Percentiles rank a stretch among this genome's conserved stretches.
Evolutionary conservation across 2,329 filamentous ascomycete species (phyloP).

Genomic region (Penicillium paneum): DNA sequence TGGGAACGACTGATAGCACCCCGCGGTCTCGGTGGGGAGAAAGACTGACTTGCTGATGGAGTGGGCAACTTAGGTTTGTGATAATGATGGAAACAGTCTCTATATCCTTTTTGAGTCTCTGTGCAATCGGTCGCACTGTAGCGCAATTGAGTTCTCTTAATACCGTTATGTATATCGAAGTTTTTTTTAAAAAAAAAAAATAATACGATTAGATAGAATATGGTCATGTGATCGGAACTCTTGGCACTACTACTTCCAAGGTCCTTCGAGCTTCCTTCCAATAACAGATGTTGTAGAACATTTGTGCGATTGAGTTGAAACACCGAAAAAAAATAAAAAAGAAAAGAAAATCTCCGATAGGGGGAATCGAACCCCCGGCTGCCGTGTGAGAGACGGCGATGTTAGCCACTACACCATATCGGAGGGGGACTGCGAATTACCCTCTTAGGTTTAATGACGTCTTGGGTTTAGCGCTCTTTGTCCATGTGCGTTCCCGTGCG

Average conservation of each 20-base stretch:
- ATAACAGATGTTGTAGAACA: no score
- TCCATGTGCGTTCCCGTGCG: no score
- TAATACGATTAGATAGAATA: conserved; percentile 14
- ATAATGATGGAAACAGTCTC: neutral
- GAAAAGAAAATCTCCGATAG: conserved; percentile 19
- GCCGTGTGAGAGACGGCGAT: conserved; percentile 32
- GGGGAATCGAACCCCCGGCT: conserved; percentile 32
- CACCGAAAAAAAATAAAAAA: neutral
- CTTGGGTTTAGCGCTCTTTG: no score
- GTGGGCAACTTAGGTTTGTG: neutral
- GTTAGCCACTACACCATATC: conserved; percentile 33
- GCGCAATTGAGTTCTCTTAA: neutral
- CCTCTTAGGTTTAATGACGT: no score
- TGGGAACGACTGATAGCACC: conserved; percentile 6
- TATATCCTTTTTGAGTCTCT: neutral
- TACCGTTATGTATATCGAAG: neutral
- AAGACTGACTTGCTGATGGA: neutral
- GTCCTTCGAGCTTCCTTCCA: neutral
- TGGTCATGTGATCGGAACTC: conserved; percentile 5
- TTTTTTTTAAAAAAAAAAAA: neutral
- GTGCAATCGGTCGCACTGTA: neutral
- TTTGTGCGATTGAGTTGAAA: no score
- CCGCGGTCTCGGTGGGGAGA: conserved; percentile 9
- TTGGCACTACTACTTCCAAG: neutral
- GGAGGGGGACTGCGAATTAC: conserved; percentile 5